Percentiles rank a stretch among this genome's conserved stretches.
phyloP scores from a whole-genome alignment of 1,139 yeast genomes.

The Blastobotrys petasosporus region DNA sequence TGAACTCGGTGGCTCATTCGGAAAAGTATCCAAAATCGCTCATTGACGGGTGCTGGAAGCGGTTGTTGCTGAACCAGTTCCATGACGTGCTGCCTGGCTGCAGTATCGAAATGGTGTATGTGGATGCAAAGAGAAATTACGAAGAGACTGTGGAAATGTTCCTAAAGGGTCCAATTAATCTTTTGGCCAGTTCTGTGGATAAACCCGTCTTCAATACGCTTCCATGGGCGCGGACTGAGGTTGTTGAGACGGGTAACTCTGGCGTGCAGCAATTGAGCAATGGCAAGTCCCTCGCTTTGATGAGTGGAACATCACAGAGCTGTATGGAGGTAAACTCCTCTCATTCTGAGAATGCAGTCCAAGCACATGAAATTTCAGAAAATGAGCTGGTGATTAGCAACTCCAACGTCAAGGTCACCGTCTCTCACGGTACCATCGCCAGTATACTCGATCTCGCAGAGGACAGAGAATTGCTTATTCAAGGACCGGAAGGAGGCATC shows the following conservation, averaged over 20 bases:
- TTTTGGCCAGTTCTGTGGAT: too few species aligned
- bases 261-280: not conserved
- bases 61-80: slow-evolving; percentile 82
- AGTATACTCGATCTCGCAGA: too few species aligned
- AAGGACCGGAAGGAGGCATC: slow-evolving; percentile 25
- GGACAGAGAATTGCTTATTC: too few species aligned
- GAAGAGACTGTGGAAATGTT: slow-evolving; percentile 36
- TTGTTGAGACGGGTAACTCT: slow-evolving; percentile 38
- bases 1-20: slow-evolving; percentile 51
- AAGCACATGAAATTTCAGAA: too few species aligned
- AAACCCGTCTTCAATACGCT: slow-evolving; percentile 44
- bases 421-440: too few species aligned
- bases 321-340: too few species aligned
- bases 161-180: too few species aligned
- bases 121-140: slow-evolving; percentile 81
- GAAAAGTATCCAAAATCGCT: slow-evolving; percentile 59
- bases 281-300: too few species aligned
- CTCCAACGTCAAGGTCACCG: too few species aligned
- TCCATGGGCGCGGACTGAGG: slow-evolving; percentile 62
- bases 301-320: too few species aligned
- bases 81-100: slow-evolving; percentile 97
- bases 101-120: slow-evolving; percentile 89
- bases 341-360: too few species aligned
- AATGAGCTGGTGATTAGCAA: too few species aligned
- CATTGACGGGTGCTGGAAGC: slow-evolving; percentile 75